A percentile compares a stretch with the other conserved stretches of the same genome.
Evolutionary conservation across 768 basidiomycete species (phyloP).

Genomic region (Boletus speciosus): DNA sequence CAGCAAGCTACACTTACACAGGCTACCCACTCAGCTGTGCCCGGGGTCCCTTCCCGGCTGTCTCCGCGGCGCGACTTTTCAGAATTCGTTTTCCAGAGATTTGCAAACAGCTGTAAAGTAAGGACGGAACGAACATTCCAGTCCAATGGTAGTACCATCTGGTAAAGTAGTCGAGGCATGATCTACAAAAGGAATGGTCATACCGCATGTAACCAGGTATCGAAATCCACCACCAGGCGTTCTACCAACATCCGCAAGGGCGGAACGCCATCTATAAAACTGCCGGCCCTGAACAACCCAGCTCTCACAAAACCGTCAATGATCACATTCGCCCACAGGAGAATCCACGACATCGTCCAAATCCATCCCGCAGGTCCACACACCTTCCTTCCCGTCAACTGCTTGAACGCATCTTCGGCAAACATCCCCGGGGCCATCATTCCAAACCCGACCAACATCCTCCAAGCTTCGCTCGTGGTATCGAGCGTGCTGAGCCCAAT

Average conservation of each 20-base stretch:
- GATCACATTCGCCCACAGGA: constrained; percentile 22
- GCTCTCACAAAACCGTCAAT: constrained; percentile 19
- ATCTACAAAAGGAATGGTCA: background rate
- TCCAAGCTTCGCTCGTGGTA: constrained; percentile 39
- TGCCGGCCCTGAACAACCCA: constrained; percentile 1
- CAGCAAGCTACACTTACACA: too few relatives aligned
- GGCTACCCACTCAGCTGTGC: too few relatives aligned
- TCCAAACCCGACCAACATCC: constrained; percentile 48
- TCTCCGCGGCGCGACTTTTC: too few relatives aligned
- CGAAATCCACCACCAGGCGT: background rate
- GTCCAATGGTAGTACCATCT: background rate
- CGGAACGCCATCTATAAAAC: background rate
- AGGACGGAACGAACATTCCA: background rate
- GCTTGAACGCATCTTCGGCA: constrained; percentile 35
- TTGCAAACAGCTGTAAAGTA: too few relatives aligned
- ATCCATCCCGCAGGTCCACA: constrained; percentile 30
- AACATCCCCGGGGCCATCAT: constrained; percentile 50
- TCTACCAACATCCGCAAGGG: background rate
- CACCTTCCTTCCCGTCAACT: constrained; percentile 25
- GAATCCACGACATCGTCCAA: constrained; percentile 33
- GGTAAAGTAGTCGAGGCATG: background rate
- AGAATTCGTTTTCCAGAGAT: too few relatives aligned
- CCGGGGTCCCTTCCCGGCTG: too few relatives aligned
- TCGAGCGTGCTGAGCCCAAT: constrained; percentile 47
- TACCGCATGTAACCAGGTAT: background rate